phyloP scores from a whole-genome alignment of 1,284 basidiomycete genomes.

The Moesziomyces sp. region DNA sequence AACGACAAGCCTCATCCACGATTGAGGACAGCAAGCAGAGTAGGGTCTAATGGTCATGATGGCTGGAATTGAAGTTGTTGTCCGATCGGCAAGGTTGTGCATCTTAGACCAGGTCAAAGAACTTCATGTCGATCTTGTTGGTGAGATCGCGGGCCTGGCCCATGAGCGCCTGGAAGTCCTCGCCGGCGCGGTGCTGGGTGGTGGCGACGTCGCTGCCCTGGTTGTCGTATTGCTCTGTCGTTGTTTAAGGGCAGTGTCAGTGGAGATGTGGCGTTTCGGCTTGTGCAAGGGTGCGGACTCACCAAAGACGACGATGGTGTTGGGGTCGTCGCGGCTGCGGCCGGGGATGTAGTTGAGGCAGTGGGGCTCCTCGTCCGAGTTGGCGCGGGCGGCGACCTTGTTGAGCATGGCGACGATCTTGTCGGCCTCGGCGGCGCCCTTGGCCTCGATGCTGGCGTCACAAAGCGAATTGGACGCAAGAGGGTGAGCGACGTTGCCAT shows the following conservation, averaged over 20 bases:
- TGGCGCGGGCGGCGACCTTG: slow-evolving; percentile 37
- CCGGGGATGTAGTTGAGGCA: slow-evolving; percentile 35
- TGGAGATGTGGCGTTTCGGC: too few species aligned
- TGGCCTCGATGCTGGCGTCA: slow-evolving; percentile 35
- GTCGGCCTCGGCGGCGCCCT: slow-evolving; percentile 40
- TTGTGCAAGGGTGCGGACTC: slow-evolving; percentile 1
- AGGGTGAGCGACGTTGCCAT: background rate
- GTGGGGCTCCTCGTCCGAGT: slow-evolving; percentile 49
- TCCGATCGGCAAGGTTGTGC: too few species aligned
- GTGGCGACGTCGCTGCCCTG: slow-evolving; percentile 37
- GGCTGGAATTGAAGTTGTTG: background rate
- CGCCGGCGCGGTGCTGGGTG: slow-evolving; percentile 23
- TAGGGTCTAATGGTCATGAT: too few species aligned
- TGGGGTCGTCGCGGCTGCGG: slow-evolving; percentile 42
- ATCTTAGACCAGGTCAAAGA: slow-evolving; percentile 30
- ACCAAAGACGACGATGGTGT: slow-evolving; percentile 47
- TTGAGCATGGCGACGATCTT: slow-evolving; percentile 39
- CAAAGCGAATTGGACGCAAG: too few species aligned
- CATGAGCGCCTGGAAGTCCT: slow-evolving; percentile 46
- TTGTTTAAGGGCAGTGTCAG: background rate
- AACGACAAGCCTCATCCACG: too few species aligned
- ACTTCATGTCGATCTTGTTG: slow-evolving; percentile 45
- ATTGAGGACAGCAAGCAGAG: too few species aligned
- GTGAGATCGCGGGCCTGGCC: slow-evolving; percentile 33
- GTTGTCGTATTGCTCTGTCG: slow-evolving; percentile 50